Percentiles rank a stretch among this genome's conserved stretches.
These are phyloP conservation scores for Penstemon davidsonii DNA, from an alignment of 257 asterid genomes.

Conservation along the genomic window DNA sequence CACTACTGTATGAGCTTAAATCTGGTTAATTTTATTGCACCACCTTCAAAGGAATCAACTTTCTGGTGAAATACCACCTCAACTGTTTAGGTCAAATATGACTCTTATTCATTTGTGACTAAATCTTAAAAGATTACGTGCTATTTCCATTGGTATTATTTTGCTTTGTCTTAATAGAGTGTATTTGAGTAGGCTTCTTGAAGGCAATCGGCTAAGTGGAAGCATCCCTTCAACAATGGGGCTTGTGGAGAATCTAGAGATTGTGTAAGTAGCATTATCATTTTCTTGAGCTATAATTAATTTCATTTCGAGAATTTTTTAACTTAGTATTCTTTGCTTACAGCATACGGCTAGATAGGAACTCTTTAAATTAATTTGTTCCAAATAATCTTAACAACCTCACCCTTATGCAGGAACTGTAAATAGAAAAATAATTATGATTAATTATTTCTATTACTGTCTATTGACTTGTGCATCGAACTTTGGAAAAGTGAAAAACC, in stretches of 20 bases:
- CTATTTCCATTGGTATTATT: not conserved
- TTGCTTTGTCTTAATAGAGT: not conserved
- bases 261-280: constrained; percentile 65
- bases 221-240: constrained; percentile 66
- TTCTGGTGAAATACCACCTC: constrained; percentile 69
- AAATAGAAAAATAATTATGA: constrained; percentile 31
- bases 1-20: not conserved
- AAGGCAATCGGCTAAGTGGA: constrained; percentile 62
- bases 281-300: not conserved
- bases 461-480: not conserved
- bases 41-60: constrained; percentile 77
- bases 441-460: not conserved
- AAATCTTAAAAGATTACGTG: not conserved
- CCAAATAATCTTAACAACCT: constrained; percentile 67
- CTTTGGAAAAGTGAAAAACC: not conserved
- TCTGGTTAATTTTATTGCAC: constrained; percentile 12
- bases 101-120: constrained; percentile 82
- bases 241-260: constrained; percentile 60
- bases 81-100: constrained; percentile 59
- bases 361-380: constrained; percentile 55
- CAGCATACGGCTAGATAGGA: constrained; percentile 75
- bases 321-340: constrained; percentile 13
- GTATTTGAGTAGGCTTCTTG: constrained; percentile 68
- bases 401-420: constrained; percentile 59
- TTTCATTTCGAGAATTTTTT: constrained; percentile 1